Evolutionary conservation across 352 stramenopile genomes (phyloP), one percentile per base, ranked within the genome.

Genomic region (Phytopythium aichiense): DNA sequence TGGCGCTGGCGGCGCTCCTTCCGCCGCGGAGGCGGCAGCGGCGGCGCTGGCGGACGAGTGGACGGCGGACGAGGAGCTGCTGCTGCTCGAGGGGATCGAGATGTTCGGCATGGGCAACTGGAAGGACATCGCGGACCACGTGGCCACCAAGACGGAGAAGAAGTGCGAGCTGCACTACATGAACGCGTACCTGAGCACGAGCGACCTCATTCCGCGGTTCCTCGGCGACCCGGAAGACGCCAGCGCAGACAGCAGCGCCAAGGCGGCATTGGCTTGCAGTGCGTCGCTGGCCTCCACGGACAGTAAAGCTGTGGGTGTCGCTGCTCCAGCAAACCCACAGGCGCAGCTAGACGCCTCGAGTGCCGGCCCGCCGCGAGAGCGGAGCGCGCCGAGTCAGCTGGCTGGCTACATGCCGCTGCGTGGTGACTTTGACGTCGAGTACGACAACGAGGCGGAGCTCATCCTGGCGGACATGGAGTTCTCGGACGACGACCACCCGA

Each of bases 351-450:
- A 52, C 23, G n/a, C 45, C 8, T 3, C 45, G 4, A 52, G 49
- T 70, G 52, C 35, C 20, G 63, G 9, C 33, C 61, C 30, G 18
- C 58, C 51, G 45, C 63, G 56, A 54, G 68, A 74, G 52, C 62
- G 67, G 30, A 67, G 51, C 52, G 64, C 55, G 33, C 54, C 66
- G 1, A 69, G 69, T 53, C 67, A 74, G 50, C 59, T 95, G 16
- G 85, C 90, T 0, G 97, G 97, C 20, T 99, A 98, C 76, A 98
- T 98, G 92, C 96, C 96, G 9, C 83, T 98, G 28, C 92, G 97
- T 60, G 91, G 94, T 12, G 96, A 99, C 64, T 99, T 99, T 81
- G 97, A 99, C 62, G 90, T 99, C 38, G 97, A 99, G 79, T 98
- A 97, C 73, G 94, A 99, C 58, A 99, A 99, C 64, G 96, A 99